These are phyloP conservation scores for Coemansia sp. DNA, from an alignment of 192 early-diverging fungal genomes.

Conservation along the genomic window DNA sequence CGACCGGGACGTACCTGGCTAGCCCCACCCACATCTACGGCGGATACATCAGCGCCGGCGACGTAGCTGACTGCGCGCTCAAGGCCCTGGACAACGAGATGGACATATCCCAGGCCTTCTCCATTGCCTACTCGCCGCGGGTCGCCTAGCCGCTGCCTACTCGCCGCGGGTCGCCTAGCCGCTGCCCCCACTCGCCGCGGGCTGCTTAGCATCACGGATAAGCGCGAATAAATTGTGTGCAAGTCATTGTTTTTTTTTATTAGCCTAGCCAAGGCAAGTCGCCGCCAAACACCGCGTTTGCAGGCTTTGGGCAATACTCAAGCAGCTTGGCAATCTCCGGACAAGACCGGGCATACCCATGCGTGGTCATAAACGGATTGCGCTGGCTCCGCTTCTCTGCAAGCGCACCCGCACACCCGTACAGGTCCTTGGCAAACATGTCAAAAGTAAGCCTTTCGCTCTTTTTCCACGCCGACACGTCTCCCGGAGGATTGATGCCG, in stretches of 20 bases:
- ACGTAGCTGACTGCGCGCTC: constrained; percentile 36
- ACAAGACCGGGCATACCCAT: constrained; percentile 44
- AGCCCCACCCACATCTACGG: constrained; percentile 36
- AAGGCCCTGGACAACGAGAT: constrained; percentile 40
- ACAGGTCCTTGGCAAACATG: constrained; percentile 44
- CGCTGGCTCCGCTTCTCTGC: constrained; percentile 28
- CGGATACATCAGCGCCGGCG: constrained; percentile 24
- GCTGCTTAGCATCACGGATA: too few relatives aligned
- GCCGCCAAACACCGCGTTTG: constrained; percentile 30
- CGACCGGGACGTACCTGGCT: constrained; percentile 38
- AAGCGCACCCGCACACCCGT: constrained; percentile 34
- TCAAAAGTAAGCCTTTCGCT: constrained; percentile 31
- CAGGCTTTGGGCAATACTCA: constrained; percentile 36
- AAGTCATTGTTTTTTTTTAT: too few relatives aligned
- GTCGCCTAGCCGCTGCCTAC: constrained; percentile 42
- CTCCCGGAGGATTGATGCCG: constrained; percentile 46
- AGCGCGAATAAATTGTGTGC: too few relatives aligned
- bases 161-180: constrained; percentile 38
- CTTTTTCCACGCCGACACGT: constrained; percentile 9
- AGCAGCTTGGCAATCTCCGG: constrained; percentile 45
- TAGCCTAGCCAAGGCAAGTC: constrained; percentile 48
- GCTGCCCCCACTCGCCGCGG: constrained; percentile 33
- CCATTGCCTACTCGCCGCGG: constrained; percentile 38
- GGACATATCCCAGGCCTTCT: constrained; percentile 35
- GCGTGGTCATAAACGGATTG: constrained; percentile 38